Conservation (phyloP, 2,329 filamentous ascomycete genomes). For the Geosmithia flava region DNA sequence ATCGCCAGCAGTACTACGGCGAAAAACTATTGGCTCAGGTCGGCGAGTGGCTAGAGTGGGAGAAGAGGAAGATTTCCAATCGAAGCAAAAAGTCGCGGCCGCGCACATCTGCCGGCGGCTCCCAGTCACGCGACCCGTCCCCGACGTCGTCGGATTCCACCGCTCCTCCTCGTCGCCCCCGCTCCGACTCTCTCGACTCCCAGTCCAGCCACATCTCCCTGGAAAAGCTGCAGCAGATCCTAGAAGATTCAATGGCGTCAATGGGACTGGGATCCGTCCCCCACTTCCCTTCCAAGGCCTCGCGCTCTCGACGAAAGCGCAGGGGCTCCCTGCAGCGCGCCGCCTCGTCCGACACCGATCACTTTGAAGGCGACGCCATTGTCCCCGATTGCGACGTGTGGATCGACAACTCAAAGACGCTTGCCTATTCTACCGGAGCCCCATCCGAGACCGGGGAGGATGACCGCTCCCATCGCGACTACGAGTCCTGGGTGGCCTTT, state of each 20-base stretch:
- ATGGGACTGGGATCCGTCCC: constrained; percentile 33
- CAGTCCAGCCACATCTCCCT: constrained; percentile 62
- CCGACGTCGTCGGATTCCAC: constrained; percentile 5
- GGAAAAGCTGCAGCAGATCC: constrained; percentile 68
- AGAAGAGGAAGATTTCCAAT: constrained; percentile 50
- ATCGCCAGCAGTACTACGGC: constrained; percentile 25
- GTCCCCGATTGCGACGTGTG: constrained; percentile 76
- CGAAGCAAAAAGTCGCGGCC: constrained; percentile 30
- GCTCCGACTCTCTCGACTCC: constrained; percentile 45
- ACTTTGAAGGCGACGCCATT: constrained; percentile 65
- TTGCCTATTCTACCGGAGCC: constrained; percentile 54
- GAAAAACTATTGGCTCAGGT: constrained; percentile 61
- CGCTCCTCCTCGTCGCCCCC: background rate
- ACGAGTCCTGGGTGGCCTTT: constrained; percentile 71
- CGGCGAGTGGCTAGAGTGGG: constrained; percentile 70
- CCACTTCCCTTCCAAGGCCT: constrained; percentile 25
- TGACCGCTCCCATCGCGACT: constrained; percentile 28
- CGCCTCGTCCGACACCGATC: constrained; percentile 75
- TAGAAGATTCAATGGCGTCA: constrained; percentile 52
- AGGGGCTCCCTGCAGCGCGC: constrained; percentile 27
- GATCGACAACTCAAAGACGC: constrained; percentile 81
- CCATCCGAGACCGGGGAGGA: constrained; percentile 37
- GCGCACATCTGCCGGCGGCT: constrained; percentile 22
- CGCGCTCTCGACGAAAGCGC: constrained; percentile 25
- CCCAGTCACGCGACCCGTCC: constrained; percentile 1